phyloP scores from a whole-genome alignment of 2,329 filamentous ascomycete species.

The Pseudogymnoascus sp. region DNA sequence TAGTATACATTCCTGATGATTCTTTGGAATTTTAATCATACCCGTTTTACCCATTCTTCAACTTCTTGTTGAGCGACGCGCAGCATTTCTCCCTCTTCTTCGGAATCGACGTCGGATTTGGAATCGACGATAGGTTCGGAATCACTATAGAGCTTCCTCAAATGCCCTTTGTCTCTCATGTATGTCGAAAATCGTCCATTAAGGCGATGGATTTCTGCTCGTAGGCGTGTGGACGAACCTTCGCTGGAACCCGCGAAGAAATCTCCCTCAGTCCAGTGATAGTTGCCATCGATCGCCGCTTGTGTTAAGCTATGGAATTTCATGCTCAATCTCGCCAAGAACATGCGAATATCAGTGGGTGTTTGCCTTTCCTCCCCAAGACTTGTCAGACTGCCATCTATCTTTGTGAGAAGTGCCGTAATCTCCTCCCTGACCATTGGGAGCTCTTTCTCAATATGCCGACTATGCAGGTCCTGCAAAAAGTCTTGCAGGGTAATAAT shows the following conservation, averaged over 20 bases:
- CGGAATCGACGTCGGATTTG: neutral
- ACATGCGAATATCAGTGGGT: slow-evolving; percentile 18
- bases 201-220: slow-evolving; percentile 24
- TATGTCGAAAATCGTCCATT: slow-evolving; percentile 21
- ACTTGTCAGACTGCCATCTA: slow-evolving; percentile 11
- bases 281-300: slow-evolving; percentile 23
- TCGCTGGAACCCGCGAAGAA: slow-evolving; percentile 11
- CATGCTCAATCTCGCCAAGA: slow-evolving; percentile 21
- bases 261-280: slow-evolving; percentile 13
- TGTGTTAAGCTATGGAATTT: slow-evolving; percentile 22
- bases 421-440: slow-evolving; percentile 25
- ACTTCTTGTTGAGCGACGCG: slow-evolving; percentile 5
- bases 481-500: neutral
- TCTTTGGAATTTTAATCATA: slow-evolving; percentile 7
- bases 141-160: neutral
- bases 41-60: slow-evolving; percentile 12
- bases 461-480: slow-evolving; percentile 23
- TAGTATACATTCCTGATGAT: slow-evolving; percentile 8
- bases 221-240: slow-evolving; percentile 20
- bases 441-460: slow-evolving; percentile 27
- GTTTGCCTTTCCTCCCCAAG: slow-evolving; percentile 19
- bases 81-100: neutral
- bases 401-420: slow-evolving; percentile 13
- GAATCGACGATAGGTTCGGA: neutral
- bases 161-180: slow-evolving; percentile 14